phyloP scores from a whole-genome alignment of 495 filamentous ascomycete genomes.

The Aspergillus nanangensis region DNA sequence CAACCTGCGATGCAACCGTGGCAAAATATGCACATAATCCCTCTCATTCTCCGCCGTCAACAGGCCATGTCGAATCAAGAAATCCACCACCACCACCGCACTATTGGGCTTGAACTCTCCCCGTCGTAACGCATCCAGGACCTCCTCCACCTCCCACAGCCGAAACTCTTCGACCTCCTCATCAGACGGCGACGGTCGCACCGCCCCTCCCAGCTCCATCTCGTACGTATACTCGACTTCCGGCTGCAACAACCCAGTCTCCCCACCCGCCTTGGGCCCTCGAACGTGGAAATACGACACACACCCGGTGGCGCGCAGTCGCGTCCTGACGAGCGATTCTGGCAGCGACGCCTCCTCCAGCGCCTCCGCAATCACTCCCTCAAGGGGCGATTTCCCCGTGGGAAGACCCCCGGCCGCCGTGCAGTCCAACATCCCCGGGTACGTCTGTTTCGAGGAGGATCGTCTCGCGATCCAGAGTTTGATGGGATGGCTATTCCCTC shows the following conservation, averaged over 20 bases:
- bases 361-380: slow-evolving; percentile 49
- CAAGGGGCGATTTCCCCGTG: slow-evolving; percentile 34
- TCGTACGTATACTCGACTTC: slow-evolving; percentile 48
- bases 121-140: slow-evolving; percentile 33
- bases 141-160: slow-evolving; percentile 42
- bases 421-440: slow-evolving; percentile 49
- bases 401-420: slow-evolving; percentile 53
- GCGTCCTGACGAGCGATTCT: slow-evolving; percentile 16
- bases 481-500: too few relatives aligned
- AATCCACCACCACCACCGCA: slow-evolving; percentile 46
- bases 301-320: slow-evolving; percentile 17
- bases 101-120: slow-evolving; percentile 53
- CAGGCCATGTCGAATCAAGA: slow-evolving; percentile 52
- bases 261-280: slow-evolving; percentile 20
- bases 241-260: slow-evolving; percentile 34
- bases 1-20: slow-evolving; percentile 37
- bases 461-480: slow-evolving; percentile 50
- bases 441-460: slow-evolving; percentile 39
- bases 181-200: slow-evolving; percentile 41
- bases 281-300: slow-evolving; percentile 37
- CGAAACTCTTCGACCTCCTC: slow-evolving; percentile 49
- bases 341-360: slow-evolving; percentile 49
- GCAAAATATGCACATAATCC: slow-evolving; percentile 44
- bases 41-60: slow-evolving; percentile 41
- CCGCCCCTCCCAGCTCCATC: slow-evolving; percentile 33